A percentile compares a stretch with the other conserved stretches of the same genome.
Conservation (phyloP, 2,329 filamentous ascomycete genomes). For the Cyanodermella asteris region DNA sequence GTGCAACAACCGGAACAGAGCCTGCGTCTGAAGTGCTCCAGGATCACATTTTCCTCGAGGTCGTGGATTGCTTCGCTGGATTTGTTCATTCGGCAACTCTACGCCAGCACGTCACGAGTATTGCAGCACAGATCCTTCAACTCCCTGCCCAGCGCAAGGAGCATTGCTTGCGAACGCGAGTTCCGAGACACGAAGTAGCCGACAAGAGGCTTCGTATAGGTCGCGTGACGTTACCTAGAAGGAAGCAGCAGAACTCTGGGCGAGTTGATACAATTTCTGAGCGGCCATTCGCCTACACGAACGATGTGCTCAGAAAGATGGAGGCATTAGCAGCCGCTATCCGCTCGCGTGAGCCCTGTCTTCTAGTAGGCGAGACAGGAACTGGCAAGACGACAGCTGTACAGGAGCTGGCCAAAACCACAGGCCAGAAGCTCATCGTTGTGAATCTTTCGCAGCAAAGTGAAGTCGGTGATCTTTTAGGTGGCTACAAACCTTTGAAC, state of each 20-base stretch:
- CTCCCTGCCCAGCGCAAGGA: constrained; percentile 63
- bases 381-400: constrained; percentile 95
- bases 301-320: constrained; percentile 60
- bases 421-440: constrained; percentile 71
- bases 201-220: constrained; percentile 41
- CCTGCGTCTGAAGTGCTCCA: constrained; percentile 47
- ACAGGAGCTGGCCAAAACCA: constrained; percentile 66
- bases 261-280: constrained; percentile 1
- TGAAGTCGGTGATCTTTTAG: constrained; percentile 84
- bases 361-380: constrained; percentile 96
- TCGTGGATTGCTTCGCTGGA: constrained; percentile 76
- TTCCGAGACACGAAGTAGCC: constrained; percentile 44
- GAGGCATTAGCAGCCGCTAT: constrained; percentile 76
- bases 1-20: constrained; percentile 45
- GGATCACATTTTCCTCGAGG: constrained; percentile 82
- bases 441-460: constrained; percentile 97
- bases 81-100: constrained; percentile 47
- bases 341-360: constrained; percentile 62
- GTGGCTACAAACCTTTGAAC: constrained; percentile 91
- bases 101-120: constrained; percentile 37
- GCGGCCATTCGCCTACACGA: constrained; percentile 68
- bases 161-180: constrained; percentile 52
- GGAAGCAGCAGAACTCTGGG: constrained; percentile 13
- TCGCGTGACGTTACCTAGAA: constrained; percentile 35
- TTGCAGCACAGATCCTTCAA: constrained; percentile 70